phyloP scores from a whole-genome alignment of 257 asterid species.

The Fraxinus cuspidata region DNA sequence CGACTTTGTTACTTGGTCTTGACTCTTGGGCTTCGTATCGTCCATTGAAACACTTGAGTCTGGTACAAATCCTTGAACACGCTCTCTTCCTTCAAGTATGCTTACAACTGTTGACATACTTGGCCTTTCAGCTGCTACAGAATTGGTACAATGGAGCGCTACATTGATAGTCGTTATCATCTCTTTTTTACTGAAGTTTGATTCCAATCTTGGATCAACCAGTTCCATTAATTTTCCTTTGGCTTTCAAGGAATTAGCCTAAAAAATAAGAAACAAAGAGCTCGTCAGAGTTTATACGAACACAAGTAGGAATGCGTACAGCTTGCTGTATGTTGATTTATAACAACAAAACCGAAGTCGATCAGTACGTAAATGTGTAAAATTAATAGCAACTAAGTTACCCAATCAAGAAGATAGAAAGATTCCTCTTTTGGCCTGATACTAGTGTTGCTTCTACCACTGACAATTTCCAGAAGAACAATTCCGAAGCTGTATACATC shows the following conservation, averaged over 20 bases:
- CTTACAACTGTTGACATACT: slow-evolving; percentile 63
- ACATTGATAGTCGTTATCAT: slow-evolving; percentile 41
- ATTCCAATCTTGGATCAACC: slow-evolving; percentile 52
- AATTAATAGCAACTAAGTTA: not conserved
- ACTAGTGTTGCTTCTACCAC: no score
- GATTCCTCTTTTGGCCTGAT: no score
- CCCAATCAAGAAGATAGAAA: no score
- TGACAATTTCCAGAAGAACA: no score
- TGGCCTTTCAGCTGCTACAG: slow-evolving; percentile 50
- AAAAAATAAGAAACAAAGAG: not conserved
- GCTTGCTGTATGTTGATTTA: not conserved
- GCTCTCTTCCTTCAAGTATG: slow-evolving; percentile 55
- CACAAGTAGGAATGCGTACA: not conserved
- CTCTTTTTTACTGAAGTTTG: slow-evolving; percentile 41
- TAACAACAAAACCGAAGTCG: not conserved
- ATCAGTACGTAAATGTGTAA: not conserved
- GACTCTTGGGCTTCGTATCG: not conserved
- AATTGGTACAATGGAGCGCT: slow-evolving; percentile 56
- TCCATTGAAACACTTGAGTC: slow-evolving; percentile 3
- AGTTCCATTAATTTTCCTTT: slow-evolving; percentile 48
- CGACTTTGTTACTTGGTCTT: not conserved
- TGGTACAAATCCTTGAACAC: slow-evolving; percentile 24
- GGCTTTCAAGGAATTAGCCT: slow-evolving; percentile 54
- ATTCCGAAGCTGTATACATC: no score
- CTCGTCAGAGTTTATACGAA: not conserved